Percentiles rank a stretch among this genome's conserved stretches.
These are phyloP conservation scores for Aureobasidium sp. DNA, from an alignment of 2,329 filamentous ascomycete genomes.

Conservation along the genomic window DNA sequence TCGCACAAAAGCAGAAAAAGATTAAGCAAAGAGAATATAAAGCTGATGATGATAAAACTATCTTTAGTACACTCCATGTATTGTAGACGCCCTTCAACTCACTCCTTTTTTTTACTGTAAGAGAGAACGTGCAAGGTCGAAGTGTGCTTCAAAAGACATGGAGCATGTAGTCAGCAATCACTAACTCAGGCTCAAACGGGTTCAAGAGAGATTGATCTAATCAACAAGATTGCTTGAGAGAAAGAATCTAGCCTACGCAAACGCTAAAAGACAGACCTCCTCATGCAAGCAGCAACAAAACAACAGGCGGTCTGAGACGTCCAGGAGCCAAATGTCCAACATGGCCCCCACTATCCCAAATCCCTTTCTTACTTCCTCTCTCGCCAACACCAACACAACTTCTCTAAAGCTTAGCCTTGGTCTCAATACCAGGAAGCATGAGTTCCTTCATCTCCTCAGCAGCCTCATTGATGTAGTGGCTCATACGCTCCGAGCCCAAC, in stretches of 20 bases:
- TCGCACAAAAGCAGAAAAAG: too few species aligned
- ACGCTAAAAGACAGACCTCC: background rate
- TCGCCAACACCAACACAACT: background rate
- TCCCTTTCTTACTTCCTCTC: background rate
- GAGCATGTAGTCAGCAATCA: too few species aligned
- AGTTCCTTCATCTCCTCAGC: constrained; percentile 83
- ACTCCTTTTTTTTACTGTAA: too few species aligned
- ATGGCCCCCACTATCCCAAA: background rate
- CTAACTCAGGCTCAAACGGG: too few species aligned
- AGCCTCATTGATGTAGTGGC: constrained; percentile 90
- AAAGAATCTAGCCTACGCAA: background rate
- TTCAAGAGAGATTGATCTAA: too few species aligned
- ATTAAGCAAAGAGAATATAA: too few species aligned
- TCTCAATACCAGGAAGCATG: constrained; percentile 68
- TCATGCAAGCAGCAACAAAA: background rate
- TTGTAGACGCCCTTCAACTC: too few species aligned
- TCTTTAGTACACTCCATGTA: too few species aligned
- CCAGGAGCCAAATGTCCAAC: constrained; percentile 4
- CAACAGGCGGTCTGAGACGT: constrained; percentile 6
- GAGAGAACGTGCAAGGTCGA: too few species aligned
- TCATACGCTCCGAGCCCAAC: constrained; percentile 85
- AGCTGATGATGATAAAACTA: too few species aligned
- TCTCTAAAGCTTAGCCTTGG: constrained; percentile 76
- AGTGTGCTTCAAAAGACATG: too few species aligned
- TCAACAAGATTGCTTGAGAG: too few species aligned